Evolutionary conservation across 164 flowering plant genomes (phyloP).

Genomic region (Malania oleifera): DNA sequence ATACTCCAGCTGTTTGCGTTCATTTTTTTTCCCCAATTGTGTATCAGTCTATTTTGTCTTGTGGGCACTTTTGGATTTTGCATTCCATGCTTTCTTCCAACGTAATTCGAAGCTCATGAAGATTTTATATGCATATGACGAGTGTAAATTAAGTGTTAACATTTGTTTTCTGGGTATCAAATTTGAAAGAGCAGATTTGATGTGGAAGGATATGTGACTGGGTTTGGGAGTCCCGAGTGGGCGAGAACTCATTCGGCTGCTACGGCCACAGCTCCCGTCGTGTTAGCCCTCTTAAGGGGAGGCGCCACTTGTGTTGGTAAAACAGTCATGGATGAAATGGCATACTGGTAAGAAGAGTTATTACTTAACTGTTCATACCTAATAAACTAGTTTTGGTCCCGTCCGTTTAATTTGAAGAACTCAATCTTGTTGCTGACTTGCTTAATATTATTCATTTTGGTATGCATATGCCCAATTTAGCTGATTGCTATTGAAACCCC

Average conservation of each 20-base stretch:
- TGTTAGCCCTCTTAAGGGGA: slow-evolving; percentile 44
- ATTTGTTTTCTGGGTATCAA: not conserved
- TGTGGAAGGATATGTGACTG: slow-evolving; percentile 78
- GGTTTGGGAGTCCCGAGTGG: slow-evolving; percentile 96
- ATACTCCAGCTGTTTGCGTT: not conserved
- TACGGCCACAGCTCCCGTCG: slow-evolving; percentile 61
- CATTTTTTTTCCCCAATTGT: not conserved
- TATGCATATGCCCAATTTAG: no score
- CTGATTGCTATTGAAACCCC: no score
- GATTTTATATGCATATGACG: not conserved
- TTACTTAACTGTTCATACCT: no score
- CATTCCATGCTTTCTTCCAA: no score
- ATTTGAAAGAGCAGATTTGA: slow-evolving; percentile 59
- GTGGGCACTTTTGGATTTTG: no score
- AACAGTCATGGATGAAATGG: slow-evolving; percentile 99
- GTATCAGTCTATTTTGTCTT: not conserved
- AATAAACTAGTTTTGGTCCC: not conserved
- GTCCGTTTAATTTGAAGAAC: not conserved
- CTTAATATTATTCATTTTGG: no score
- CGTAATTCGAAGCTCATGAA: no score
- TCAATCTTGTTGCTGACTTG: not conserved
- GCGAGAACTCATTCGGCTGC: slow-evolving; percentile 78
- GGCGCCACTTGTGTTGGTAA: slow-evolving; percentile 89
- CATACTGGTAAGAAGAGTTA: slow-evolving; percentile 84
- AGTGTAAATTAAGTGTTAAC: not conserved